These are phyloP conservation scores for Candida takata DNA, from an alignment of 805 yeast species.

Conservation along the genomic window DNA sequence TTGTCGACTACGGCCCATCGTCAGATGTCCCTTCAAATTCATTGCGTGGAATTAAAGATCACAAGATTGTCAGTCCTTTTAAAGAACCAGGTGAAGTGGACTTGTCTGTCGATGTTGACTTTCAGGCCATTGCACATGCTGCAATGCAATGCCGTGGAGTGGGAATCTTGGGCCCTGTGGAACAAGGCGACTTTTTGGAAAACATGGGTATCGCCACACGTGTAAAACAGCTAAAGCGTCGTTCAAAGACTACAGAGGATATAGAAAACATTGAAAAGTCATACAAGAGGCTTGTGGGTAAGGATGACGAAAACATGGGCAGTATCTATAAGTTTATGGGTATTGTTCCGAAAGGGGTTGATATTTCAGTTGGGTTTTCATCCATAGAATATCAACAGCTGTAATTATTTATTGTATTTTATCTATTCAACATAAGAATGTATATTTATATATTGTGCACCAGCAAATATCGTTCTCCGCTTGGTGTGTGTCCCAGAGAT, in stretches of 20 bases:
- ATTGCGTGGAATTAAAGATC: conserved; percentile 65
- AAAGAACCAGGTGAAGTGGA: conserved; percentile 74
- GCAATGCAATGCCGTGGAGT: conserved; percentile 17
- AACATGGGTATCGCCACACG: conserved; percentile 69
- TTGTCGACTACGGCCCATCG: conserved; percentile 73
- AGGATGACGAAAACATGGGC: conserved; percentile 65
- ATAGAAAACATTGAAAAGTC: conserved; percentile 48
- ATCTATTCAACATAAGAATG: too few relatives aligned
- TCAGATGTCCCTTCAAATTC: conserved; percentile 61
- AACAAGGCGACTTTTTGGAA: conserved; percentile 77
- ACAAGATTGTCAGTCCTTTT: conserved; percentile 70
- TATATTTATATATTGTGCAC: too few relatives aligned
- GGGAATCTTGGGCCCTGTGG: conserved; percentile 48
- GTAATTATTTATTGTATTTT: too few relatives aligned
- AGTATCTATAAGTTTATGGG: conserved; percentile 67
- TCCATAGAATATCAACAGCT: too few relatives aligned
- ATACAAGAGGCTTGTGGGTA: conserved; percentile 57
- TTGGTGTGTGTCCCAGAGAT: too few relatives aligned
- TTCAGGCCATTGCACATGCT: conserved; percentile 42
- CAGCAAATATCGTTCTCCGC: too few relatives aligned
- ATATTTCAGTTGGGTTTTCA: conserved; percentile 4
- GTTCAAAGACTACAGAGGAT: conserved; percentile 33
- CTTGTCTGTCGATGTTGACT: conserved; percentile 79
- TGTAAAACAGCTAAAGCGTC: conserved; percentile 48
- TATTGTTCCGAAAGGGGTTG: conserved; percentile 38